Evolutionary conservation across 2,329 filamentous ascomycete genomes (phyloP).

Genomic region (Nigrospora osmanthi): DNA sequence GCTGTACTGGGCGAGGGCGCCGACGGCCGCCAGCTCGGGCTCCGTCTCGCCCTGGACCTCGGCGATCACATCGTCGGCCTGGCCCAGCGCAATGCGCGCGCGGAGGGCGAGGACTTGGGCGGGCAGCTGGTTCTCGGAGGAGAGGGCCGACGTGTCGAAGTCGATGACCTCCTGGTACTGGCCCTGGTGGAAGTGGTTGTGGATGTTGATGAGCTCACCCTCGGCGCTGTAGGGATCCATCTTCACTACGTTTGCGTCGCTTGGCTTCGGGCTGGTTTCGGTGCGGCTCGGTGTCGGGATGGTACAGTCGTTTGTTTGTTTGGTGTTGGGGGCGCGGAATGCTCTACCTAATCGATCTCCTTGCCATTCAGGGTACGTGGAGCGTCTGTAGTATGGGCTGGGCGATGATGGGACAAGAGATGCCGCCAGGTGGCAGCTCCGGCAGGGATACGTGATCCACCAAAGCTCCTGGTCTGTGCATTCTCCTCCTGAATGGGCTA

Average conservation of each 20-base stretch:
- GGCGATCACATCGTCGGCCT: constrained; percentile 64
- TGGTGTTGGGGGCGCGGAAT: too few species aligned
- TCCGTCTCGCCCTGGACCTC: constrained; percentile 57
- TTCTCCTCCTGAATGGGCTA: too few species aligned
- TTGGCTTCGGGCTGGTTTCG: too few species aligned
- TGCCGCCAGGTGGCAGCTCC: too few species aligned
- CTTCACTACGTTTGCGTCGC: not conserved
- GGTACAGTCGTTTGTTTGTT: too few species aligned
- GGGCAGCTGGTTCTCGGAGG: constrained; percentile 66
- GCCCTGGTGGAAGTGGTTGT: constrained; percentile 67
- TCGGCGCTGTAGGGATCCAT: constrained; percentile 68
- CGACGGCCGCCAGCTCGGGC: constrained; percentile 70
- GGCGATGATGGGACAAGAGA: too few species aligned
- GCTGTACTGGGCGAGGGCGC: constrained; percentile 62
- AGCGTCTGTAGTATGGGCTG: too few species aligned
- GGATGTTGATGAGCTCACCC: constrained; percentile 64
- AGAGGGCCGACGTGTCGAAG: constrained; percentile 76
- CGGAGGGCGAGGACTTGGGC: constrained; percentile 74
- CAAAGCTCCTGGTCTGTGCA: too few species aligned
- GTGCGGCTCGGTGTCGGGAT: too few species aligned
- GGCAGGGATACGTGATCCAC: too few species aligned
- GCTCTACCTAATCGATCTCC: too few species aligned
- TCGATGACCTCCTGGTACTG: constrained; percentile 83
- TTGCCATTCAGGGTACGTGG: too few species aligned
- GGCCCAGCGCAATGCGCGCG: constrained; percentile 74